Evolutionary conservation across 2,329 filamentous ascomycete genomes (phyloP), one percentile per base, ranked within the genome.

Genomic region (Corniculantispora saksenae): DNA sequence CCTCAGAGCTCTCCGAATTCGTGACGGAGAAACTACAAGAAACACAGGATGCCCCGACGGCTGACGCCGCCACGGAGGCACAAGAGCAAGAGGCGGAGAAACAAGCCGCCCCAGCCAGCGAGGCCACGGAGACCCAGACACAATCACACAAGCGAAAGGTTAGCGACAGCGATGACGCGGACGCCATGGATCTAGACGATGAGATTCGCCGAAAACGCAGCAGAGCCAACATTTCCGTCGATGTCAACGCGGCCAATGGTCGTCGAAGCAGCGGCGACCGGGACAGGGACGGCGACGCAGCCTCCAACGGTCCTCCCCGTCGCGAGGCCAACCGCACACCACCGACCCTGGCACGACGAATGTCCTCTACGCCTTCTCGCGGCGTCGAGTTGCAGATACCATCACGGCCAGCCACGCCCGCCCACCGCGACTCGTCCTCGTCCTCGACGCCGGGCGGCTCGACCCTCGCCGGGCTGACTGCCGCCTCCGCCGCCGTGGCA

Each of bases 331-430:
- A 73, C 66, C 58, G 70, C 66, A 79, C 79, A n/a, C 81, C 83
- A 12, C 81, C 82, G 8, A 73, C 76, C 3, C 70, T 83, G 56
- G 72, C 74, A 19, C 80, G 84, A 27, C 80, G 82, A 56, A 78
- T 81, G 2, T 87, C 85, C 1, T 78, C 79, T 13, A 84, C 84
- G 6, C 85, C 84, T 0, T 79, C 79, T 0, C 81, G 85, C 40
- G 86, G 84, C 66, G 78, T 87, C 58, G 86, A 89, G 75, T 81
- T 89, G 45, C 82, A 86, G 69, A 89, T 90, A 55, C 86, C 87
- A 15, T 89, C 87, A 1, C 80, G 87, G 45, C 87, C 87, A 2
- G 86, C 87, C 3, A 89, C 87, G 3, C 87, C 87, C 32, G 78
- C 80, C 12, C 74, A 77, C 40, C 74, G 79, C 55, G 78, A 80